Conservation (phyloP, 805 yeast genomes). For the Dipodascus geniculatus region DNA sequence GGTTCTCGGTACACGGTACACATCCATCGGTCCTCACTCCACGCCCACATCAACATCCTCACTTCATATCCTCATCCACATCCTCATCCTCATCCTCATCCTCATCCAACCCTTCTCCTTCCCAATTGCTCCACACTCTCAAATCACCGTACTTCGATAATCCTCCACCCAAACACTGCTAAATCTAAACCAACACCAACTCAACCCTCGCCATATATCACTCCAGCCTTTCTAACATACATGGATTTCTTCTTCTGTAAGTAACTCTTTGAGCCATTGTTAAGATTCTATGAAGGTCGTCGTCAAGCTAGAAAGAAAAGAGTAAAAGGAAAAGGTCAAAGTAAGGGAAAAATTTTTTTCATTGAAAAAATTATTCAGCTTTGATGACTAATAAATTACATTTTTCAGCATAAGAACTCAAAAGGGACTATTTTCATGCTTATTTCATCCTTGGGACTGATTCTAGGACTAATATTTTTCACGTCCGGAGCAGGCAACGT, state of each 20-base stretch:
- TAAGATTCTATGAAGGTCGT: not conserved
- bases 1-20: no score
- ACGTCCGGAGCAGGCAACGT: no score
- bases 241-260: slow-evolving; percentile 98
- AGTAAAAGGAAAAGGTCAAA: not conserved
- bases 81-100: no score
- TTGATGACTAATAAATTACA: not conserved
- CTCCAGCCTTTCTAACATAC: slow-evolving; percentile 41
- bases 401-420: not conserved
- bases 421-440: not conserved
- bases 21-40: no score
- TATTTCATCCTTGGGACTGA: not conserved
- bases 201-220: no score
- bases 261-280: slow-evolving; percentile 99
- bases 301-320: not conserved
- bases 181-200: no score
- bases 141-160: no score
- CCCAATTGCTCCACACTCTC: no score
- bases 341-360: not conserved
- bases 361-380: not conserved
- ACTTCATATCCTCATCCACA: no score
- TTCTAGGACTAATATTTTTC: not conserved
- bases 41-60: no score
- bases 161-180: no score
- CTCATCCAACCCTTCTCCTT: no score